Percentiles rank a stretch among this genome's conserved stretches.
phyloP scores from a whole-genome alignment of 208 protist genomes.

The Vickermania ingenoplastis region DNA sequence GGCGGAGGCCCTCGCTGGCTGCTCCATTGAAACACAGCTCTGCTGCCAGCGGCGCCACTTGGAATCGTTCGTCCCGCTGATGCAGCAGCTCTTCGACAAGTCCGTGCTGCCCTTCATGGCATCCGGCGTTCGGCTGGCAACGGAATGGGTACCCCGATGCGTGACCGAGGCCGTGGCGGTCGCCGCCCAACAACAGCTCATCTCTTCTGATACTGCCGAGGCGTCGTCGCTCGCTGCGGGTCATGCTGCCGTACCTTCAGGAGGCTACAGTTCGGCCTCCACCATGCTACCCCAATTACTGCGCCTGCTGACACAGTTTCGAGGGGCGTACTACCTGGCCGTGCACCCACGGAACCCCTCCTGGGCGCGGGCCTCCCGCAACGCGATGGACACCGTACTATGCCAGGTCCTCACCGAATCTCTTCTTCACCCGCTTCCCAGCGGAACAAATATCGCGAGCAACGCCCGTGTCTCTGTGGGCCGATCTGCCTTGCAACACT shows the following conservation, averaged over 20 bases:
- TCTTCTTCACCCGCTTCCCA: background rate
- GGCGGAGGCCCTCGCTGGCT: background rate
- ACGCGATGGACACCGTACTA: background rate
- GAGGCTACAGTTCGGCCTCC: background rate
- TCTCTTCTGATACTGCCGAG: no score
- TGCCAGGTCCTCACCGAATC: background rate
- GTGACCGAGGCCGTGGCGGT: background rate
- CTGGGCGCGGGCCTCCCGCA: background rate
- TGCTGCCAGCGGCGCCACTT: background rate
- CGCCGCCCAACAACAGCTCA: background rate
- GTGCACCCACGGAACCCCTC: background rate
- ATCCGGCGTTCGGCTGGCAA: slow-evolving; percentile 2
- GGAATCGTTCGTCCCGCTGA: background rate
- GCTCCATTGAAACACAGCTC: slow-evolving; percentile 6
- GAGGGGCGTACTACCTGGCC: background rate
- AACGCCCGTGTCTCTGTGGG: background rate
- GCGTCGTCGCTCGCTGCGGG: background rate
- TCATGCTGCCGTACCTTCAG: background rate
- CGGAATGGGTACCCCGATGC: background rate
- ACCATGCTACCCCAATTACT: background rate
- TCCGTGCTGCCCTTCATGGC: slow-evolving; percentile 8
- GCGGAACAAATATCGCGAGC: background rate
- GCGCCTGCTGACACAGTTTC: background rate
- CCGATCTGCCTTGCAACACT: background rate
- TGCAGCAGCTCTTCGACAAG: slow-evolving; percentile 1